Evolutionary conservation across 2,329 filamentous ascomycete species (phyloP), one percentile per base, ranked within the genome.

Genomic region (Exophiala calicioides): DNA sequence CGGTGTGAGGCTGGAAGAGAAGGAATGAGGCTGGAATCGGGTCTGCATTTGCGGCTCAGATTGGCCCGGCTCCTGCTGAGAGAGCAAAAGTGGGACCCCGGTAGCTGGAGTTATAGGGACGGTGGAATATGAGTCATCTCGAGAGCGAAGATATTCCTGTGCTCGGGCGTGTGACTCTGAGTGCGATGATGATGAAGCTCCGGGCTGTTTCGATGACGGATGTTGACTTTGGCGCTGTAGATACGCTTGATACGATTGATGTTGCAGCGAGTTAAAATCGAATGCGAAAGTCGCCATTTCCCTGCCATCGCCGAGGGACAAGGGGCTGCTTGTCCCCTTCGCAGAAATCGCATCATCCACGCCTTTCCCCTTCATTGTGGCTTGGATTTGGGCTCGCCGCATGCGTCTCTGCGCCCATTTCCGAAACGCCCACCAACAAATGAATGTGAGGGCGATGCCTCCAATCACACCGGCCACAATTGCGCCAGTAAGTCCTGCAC

Each of bases 381-480:
- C 16, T 5, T 16, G 26, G 5, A 21, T 29, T 12, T 45, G 48
- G 15, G 40, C 18, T 10, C 45, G 31, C 32, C 43, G 33, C 33
- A 21, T 29, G 4, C 48, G 32, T 15, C 48, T 41, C 21, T 50
- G 52, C 37, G 37, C 20, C 18, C 33, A 50, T 27, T 41, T 55
- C 6, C 48, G 29, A 18, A 52, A 35, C 13, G 40, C 16, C 44
- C 52, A 59, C 39, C 44, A 51, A 20, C 47, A n/a, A 2, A 47
- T 19, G 29, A 57, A 58, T 3, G 44, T 44, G 5, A 60, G 23
- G 29, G 46, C 58, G 12, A 59, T 50, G 8, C 66, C 67, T 3
- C 58, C 63, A 2, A 65, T 50, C 2, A 71, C 43, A 5, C 68
- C 58, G 9, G 51, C 58, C 3, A 61, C 16, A 13, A 61, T 54